These are phyloP conservation scores for Trametes sp. DNA, from an alignment of 1,284 basidiomycete genomes.

Conservation along the genomic window DNA sequence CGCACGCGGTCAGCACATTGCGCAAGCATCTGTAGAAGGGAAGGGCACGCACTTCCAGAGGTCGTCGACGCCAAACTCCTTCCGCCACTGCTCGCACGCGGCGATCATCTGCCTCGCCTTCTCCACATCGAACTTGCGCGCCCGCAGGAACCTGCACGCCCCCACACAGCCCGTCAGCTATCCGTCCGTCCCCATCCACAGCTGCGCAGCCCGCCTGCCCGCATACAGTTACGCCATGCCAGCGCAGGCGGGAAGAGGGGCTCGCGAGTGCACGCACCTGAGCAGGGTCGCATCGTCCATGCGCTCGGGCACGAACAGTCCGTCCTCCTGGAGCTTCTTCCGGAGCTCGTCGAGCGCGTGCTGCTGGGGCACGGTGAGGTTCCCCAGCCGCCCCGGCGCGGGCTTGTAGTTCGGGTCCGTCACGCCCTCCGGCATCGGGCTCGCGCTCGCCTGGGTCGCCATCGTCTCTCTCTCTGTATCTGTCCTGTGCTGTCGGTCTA, in stretches of 20 bases:
- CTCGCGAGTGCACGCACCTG: conserved; percentile 50
- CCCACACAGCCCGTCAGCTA: not conserved
- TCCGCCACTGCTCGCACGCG: conserved; percentile 90
- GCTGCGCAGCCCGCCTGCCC: not conserved
- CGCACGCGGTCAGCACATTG: conserved; percentile 1
- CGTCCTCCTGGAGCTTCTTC: conserved; percentile 70
- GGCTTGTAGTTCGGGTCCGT: conserved; percentile 77
- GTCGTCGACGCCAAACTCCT: conserved; percentile 89
- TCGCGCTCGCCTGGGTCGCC: conserved; percentile 52
- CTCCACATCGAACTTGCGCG: conserved; percentile 89
- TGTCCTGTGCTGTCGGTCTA: not conserved
- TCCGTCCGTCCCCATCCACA: not conserved
- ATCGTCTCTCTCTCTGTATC: conserved; percentile 22
- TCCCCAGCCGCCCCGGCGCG: conserved; percentile 81
- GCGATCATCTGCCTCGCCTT: conserved; percentile 89
- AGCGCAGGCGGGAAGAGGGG: conserved; percentile 1
- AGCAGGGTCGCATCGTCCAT: conserved; percentile 86
- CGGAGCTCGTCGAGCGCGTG: conserved; percentile 78
- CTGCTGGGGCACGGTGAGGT: conserved; percentile 78
- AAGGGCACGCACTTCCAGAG: conserved; percentile 75
- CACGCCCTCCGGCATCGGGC: conserved; percentile 64
- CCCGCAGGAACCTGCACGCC: conserved; percentile 82
- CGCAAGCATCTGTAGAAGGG: conserved; percentile 1
- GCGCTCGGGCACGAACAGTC: conserved; percentile 68
- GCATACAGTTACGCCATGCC: no score